Base-by-base conservation (phyloP, 2,329 filamentous ascomycete genomes). In the Botrytis deweyae region DNA sequence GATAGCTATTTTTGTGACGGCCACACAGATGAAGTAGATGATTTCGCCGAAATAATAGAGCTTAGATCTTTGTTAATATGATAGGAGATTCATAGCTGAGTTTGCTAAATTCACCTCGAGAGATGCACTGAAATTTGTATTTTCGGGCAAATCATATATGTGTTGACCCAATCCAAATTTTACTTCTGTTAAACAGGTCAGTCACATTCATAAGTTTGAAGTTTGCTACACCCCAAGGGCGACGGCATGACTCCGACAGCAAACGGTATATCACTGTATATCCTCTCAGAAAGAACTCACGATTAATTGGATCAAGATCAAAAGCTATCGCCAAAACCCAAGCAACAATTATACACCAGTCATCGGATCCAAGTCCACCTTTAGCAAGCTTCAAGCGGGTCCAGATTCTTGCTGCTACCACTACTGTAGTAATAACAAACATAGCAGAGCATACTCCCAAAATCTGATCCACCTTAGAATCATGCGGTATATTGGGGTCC, bases 351-450 rank as follows among this genome's bases (percentile, higher is more conserved):
- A 72, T 72, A 46, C 49, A 72, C 46, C 62, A 72, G 38, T 67
- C 70, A 65, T 72, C 62, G 10, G 70, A 20, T n/a, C 62, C 62
- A 66, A 72, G 62, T 38, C 70, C 70, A n/a, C 62, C 62, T n/a
- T 72, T 59, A 52, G 49, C 49, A 58, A 66, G 49, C 25, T 66
- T 72, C 36, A 66, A 38, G 5, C 70, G 62, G 10, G 40, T 49
- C 62, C 42, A 72, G 0, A 72, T 36, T 67, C 70, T 66, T 10
- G 62, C 49, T 33, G 22, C 62, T 16, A 72, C 70, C 7, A 72
- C 70, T 49, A 72, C 8, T 38, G 62, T 67, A 16, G 42, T 66
- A 22, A 72, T 42, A 20, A 72, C 62, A 40, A 72, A 66, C 70
- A 72, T 72, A 22, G 70, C 29, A 44, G 70, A 59, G 40, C 62